These are phyloP conservation scores for Coemansia sp. DNA, from an alignment of 192 early-diverging fungal species.

Conservation along the genomic window DNA sequence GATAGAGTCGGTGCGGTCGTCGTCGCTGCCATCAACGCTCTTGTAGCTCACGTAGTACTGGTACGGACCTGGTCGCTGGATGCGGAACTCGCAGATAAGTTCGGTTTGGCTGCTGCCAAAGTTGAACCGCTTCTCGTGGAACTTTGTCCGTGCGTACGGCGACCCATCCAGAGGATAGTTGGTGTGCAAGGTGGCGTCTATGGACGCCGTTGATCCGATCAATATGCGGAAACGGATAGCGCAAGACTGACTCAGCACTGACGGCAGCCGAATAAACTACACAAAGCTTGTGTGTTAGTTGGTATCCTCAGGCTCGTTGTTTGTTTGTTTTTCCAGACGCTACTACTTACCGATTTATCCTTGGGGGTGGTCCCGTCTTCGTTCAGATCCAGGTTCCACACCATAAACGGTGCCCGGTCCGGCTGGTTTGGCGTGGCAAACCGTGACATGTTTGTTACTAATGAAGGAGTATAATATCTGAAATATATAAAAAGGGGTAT, in stretches of 20 bases:
- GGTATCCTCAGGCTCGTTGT: not conserved
- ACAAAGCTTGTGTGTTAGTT: not conserved
- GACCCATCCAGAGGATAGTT: constrained; percentile 85
- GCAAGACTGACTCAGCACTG: constrained; percentile 54
- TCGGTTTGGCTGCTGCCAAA: constrained; percentile 56
- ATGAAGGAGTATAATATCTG: not conserved
- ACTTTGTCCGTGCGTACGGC: constrained; percentile 40
- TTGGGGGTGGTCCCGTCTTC: constrained; percentile 49
- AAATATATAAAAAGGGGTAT: not conserved
- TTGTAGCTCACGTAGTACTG: constrained; percentile 83
- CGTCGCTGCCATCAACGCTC: constrained; percentile 32
- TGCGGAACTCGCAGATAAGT: constrained; percentile 64
- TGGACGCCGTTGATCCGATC: constrained; percentile 74
- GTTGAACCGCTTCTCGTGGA: constrained; percentile 39
- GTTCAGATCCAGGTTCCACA: constrained; percentile 53
- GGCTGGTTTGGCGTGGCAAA: constrained; percentile 46
- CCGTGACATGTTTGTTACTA: constrained; percentile 18
- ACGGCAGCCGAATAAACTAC: constrained; percentile 51
- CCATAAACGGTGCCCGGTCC: constrained; percentile 43
- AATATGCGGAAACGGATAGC: constrained; percentile 78
- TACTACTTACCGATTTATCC: constrained; percentile 41
- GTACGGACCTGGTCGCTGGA: constrained; percentile 75
- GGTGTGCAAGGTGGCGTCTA: constrained; percentile 71
- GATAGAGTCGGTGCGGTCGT: constrained; percentile 21
- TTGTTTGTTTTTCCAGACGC: not conserved